Conservation (phyloP, 805 yeast genomes). For the Nematodospora valgi region DNA sequence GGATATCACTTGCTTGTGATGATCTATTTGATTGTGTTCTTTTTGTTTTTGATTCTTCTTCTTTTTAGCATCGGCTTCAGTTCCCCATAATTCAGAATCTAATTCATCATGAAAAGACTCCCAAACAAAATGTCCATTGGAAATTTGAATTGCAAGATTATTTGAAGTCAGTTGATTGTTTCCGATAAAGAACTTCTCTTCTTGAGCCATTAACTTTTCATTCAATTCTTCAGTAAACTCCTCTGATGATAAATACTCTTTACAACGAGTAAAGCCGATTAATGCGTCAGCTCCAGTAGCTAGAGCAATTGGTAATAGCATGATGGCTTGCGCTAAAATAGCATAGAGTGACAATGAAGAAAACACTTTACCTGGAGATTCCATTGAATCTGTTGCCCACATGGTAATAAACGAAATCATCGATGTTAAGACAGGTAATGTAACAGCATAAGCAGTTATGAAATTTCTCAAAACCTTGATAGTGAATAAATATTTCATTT, state of each 20-base stretch:
- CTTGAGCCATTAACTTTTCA: conserved; percentile 8
- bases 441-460: conserved; percentile 42
- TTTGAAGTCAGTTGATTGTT: conserved; percentile 2
- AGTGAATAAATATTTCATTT: conserved; percentile 39
- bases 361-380: conserved; percentile 37
- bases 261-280: conserved; percentile 33
- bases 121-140: conserved; percentile 30
- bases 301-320: conserved; percentile 42
- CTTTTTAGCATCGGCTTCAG: conserved; percentile 17
- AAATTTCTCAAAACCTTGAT: conserved; percentile 40
- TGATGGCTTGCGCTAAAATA: conserved; percentile 42
- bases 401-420: conserved; percentile 44
- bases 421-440: conserved; percentile 41
- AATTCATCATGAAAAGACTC: conserved; percentile 25
- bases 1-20: too few relatives aligned
- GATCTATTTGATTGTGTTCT: neutral
- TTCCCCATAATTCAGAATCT: conserved; percentile 22
- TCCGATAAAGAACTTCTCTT: conserved; percentile 6
- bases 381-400: conserved; percentile 42
- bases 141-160: conserved; percentile 17
- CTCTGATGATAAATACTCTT: conserved; percentile 23
- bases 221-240: conserved; percentile 18
- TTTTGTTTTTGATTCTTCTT: conserved; percentile 10
- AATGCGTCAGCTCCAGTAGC: conserved; percentile 44
- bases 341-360: conserved; percentile 40